phyloP scores from a whole-genome alignment of 371 early-diverging fungal genomes.

The Zancudomyces culisetae region DNA sequence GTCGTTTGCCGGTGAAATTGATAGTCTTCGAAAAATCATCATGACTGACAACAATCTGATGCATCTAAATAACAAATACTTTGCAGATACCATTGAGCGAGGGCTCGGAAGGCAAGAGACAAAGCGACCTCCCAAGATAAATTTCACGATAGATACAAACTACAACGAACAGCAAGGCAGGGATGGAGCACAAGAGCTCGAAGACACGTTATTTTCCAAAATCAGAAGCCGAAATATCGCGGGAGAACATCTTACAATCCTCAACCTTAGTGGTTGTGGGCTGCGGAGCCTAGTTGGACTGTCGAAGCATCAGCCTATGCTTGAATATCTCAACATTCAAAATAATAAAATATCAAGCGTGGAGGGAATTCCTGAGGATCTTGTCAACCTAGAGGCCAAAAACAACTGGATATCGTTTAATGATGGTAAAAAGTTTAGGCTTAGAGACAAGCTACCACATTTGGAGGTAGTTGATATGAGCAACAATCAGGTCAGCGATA shows the following conservation, averaged over 20 bases:
- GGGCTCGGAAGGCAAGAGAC: too few relatives aligned
- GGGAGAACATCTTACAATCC: conserved; percentile 14
- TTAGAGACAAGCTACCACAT: conserved; percentile 18
- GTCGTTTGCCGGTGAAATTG: too few relatives aligned
- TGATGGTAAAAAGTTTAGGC: conserved; percentile 3
- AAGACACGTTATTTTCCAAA: conserved; percentile 16
- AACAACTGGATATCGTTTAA: conserved; percentile 22
- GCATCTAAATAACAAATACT: too few relatives aligned
- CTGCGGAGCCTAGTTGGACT: conserved; percentile 21
- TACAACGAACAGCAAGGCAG: too few relatives aligned
- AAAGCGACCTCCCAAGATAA: too few relatives aligned
- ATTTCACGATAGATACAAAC: too few relatives aligned
- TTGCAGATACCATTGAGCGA: too few relatives aligned
- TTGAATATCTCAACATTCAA: conserved; percentile 14
- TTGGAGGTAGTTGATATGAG: conserved; percentile 21
- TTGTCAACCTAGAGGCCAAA: conserved; percentile 15
- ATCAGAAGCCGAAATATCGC: conserved; percentile 7
- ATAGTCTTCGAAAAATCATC: too few relatives aligned
- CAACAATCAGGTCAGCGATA: conserved; percentile 21
- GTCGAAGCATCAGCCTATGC: conserved; percentile 10
- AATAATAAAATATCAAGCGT: conserved; percentile 17
- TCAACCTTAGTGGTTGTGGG: conserved; percentile 16
- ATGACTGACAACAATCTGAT: too few relatives aligned
- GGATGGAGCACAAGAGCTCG: too few relatives aligned
- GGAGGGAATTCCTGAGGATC: conserved; percentile 13